Conservation (phyloP, 306 rosid genomes). For the Argentina anserina region DNA sequence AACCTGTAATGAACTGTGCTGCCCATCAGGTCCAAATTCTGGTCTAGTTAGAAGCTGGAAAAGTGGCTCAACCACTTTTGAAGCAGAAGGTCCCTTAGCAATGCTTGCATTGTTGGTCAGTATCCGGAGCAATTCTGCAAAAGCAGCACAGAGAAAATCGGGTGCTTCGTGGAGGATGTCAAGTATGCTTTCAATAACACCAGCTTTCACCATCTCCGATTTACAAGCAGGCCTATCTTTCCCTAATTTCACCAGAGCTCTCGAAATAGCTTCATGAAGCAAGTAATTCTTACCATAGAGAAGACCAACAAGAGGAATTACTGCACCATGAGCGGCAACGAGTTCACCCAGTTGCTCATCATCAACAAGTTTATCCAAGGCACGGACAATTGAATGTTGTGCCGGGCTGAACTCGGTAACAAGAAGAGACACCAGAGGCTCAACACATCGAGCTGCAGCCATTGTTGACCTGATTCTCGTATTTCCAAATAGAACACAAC, state of each 20-base stretch:
- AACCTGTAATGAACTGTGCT: conserved; percentile 90
- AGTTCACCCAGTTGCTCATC: conserved; percentile 98
- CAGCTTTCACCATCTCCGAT: conserved; percentile 98
- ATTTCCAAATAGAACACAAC: conserved; percentile 92
- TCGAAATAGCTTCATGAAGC: conserved; percentile 92
- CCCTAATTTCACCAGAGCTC: conserved; percentile 91
- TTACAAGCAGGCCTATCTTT: conserved; percentile 98
- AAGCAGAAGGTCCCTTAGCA: conserved; percentile 90
- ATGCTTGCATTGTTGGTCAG: conserved; percentile 94
- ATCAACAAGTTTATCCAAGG: conserved; percentile 92
- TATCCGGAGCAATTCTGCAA: conserved; percentile 90
- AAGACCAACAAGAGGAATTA: conserved; percentile 91
- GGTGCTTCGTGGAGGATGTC: conserved; percentile 85
- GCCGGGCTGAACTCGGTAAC: conserved; percentile 79
- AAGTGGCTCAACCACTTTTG: conserved; percentile 88
- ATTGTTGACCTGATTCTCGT: conserved; percentile 91
- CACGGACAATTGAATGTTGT: conserved; percentile 86
- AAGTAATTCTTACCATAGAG: conserved; percentile 78
- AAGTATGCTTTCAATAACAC: conserved; percentile 83
- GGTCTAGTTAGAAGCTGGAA: conserved; percentile 75
- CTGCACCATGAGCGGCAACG: conserved; percentile 90
- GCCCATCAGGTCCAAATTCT: conserved; percentile 94
- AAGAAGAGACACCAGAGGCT: conserved; percentile 95
- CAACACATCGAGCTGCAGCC: conserved; percentile 94
- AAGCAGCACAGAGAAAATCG: conserved; percentile 81